Base-by-base conservation (phyloP, 768 basidiomycete species). In the Cystobasidium onofrii region DNA sequence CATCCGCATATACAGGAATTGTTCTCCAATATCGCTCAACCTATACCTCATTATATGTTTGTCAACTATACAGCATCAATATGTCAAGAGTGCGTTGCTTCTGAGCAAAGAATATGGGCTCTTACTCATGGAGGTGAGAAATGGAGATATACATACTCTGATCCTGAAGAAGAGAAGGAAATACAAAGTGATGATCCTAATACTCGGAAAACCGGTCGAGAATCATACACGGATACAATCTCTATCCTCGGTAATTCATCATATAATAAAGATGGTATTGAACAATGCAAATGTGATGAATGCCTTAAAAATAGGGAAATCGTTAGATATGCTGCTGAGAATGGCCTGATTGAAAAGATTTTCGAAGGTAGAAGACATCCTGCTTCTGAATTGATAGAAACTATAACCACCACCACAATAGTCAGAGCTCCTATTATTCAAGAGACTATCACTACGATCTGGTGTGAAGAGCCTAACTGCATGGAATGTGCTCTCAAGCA, bases 31-130 rank as follows among this genome's bases (percentile, higher is more conserved):
- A 46, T 71, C 7, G 55, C 54, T 9, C 55, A 55, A 27, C 31
- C 29, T 27, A 71, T 71, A 4, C 69, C 69, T 36, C 54, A 71
- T 44, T 71, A 71, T 27, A 71, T 71, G 69, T 71, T 71, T 60
- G 69, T 71, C 13, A 31, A 44, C 20, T 71, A 71, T 44, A 55
- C 52, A 23, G 69, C 69, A 12, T 34, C 50, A 6, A 52, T 71
- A 3, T 71, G 69, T 29, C 69, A 57, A 55, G 69, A 71, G 36
- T 71, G 69, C 54, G 41, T 71, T n/a, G 55, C 29, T 31, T 57
- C 54, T 34, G 69, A 71, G 12, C 52, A 71, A 27, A 46, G 34
- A 15, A 57, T 71, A 36, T 39, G 39, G 18, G 9, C 52, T 31
- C 55, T 71, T 7, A 36, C 27, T 4, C 69, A 71, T 60, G 69